These are phyloP conservation scores for Acacia melanoxylon DNA, from an alignment of 306 rosid genomes.

Conservation along the genomic window DNA sequence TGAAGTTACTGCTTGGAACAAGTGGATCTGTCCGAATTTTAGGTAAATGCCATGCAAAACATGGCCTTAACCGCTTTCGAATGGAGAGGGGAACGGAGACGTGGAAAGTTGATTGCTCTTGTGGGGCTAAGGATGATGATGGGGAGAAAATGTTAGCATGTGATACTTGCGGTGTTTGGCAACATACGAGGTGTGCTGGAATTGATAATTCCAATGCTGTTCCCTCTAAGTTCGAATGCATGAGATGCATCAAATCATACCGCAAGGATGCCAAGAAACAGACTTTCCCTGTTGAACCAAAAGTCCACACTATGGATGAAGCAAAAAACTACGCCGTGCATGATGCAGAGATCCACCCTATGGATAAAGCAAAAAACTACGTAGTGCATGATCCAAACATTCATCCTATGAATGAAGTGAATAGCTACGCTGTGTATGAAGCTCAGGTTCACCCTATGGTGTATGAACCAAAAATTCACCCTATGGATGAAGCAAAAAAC, in stretches of 20 bases:
- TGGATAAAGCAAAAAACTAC: background rate
- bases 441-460: too few species aligned
- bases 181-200: constrained; percentile 75
- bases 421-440: too few species aligned
- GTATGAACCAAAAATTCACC: too few species aligned
- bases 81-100: constrained; percentile 70
- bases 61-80: constrained; percentile 55
- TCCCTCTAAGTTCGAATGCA: constrained; percentile 54
- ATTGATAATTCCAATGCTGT: constrained; percentile 41
- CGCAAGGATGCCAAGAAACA: constrained; percentile 13
- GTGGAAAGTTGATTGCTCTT: constrained; percentile 71
- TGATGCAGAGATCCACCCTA: background rate
- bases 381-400: too few species aligned
- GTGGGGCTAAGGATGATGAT: constrained; percentile 80
- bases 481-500: too few species aligned
- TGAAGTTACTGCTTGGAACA: constrained; percentile 55
- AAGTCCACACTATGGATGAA: background rate
- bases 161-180: constrained; percentile 79
- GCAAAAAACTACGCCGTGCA: background rate
- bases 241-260: constrained; percentile 31
- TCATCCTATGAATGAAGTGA: too few species aligned
- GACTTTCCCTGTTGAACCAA: background rate
- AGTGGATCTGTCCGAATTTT: constrained; percentile 42
- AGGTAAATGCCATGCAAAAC: constrained; percentile 55
- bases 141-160: constrained; percentile 83